phyloP scores from a whole-genome alignment of 371 early-diverging fungal species.

The Homolaphlyctis polyrhiza region DNA sequence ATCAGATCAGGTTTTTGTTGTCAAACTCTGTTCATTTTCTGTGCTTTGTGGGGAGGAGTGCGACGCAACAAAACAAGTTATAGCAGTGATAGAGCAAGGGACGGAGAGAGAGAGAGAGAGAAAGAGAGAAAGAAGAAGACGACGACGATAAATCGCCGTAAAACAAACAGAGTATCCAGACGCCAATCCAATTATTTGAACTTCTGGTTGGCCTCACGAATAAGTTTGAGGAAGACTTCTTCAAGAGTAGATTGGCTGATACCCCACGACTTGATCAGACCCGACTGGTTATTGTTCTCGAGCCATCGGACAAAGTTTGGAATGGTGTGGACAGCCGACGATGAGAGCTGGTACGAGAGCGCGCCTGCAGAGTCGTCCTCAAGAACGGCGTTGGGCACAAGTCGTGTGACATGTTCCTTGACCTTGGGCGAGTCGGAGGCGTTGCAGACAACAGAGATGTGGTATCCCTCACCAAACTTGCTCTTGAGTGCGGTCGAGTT shows the following conservation, averaged over 20 bases:
- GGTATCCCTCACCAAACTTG: conserved; percentile 53
- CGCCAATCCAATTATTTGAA: too few relatives aligned
- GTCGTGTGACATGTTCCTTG: conserved; percentile 20
- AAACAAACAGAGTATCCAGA: too few relatives aligned
- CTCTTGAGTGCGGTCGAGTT: conserved; percentile 48
- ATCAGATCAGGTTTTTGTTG: too few relatives aligned
- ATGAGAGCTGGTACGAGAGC: conserved; percentile 51
- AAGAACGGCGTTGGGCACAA: conserved; percentile 42
- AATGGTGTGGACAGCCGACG: conserved; percentile 28
- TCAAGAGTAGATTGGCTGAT: conserved; percentile 48
- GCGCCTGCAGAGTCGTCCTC: conserved; percentile 61
- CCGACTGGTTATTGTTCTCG: conserved; percentile 19
- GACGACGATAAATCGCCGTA: too few relatives aligned
- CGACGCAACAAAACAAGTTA: too few relatives aligned
- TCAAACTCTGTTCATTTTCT: too few relatives aligned
- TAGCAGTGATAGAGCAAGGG: too few relatives aligned
- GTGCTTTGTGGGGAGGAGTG: too few relatives aligned
- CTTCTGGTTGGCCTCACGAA: conserved; percentile 10
- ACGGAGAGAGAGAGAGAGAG: too few relatives aligned
- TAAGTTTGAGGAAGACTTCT: conserved; percentile 20
- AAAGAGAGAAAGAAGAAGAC: too few relatives aligned
- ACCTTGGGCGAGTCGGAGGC: conserved; percentile 14
- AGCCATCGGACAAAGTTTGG: conserved; percentile 45
- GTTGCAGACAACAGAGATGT: conserved; percentile 12
- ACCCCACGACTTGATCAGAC: conserved; percentile 35